phyloP scores from a whole-genome alignment of 1,284 basidiomycete species.

The Thelephora terrestris region DNA sequence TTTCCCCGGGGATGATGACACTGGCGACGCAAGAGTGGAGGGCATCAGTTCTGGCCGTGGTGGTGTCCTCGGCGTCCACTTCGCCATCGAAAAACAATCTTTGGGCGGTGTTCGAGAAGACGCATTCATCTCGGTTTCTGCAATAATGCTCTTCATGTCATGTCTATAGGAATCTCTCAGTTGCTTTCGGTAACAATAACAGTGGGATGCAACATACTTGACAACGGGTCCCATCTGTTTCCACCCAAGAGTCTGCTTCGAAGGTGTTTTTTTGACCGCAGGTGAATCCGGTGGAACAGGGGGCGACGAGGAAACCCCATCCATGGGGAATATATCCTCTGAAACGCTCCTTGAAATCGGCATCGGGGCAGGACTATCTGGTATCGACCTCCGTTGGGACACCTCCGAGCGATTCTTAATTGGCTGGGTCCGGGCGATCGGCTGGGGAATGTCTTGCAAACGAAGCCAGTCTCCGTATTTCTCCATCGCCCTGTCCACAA shows the following conservation, averaged over 20 bases:
- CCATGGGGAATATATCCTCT: slow-evolving; percentile 58
- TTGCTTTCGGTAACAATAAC: slow-evolving; percentile 1
- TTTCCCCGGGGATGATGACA: not conserved
- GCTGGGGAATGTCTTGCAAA: slow-evolving; percentile 70
- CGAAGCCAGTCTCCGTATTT: slow-evolving; percentile 73
- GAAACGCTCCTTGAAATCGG: slow-evolving; percentile 20
- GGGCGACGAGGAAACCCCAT: slow-evolving; percentile 34
- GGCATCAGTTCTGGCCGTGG: not conserved
- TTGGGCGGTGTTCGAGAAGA: not conserved
- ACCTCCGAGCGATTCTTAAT: slow-evolving; percentile 34
- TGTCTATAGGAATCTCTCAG: slow-evolving; percentile 33
- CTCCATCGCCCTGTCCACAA: slow-evolving; percentile 51
- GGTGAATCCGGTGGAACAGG: slow-evolving; percentile 7
- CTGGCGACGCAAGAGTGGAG: not conserved
- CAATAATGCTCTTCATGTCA: slow-evolving; percentile 83
- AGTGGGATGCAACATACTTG: slow-evolving; percentile 26
- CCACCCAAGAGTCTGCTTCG: slow-evolving; percentile 20
- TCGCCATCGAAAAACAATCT: not conserved
- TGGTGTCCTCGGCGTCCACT: not conserved
- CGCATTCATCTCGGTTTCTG: slow-evolving; percentile 43
- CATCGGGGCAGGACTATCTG: slow-evolving; percentile 21
- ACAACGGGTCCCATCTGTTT: slow-evolving; percentile 28
- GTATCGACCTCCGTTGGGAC: slow-evolving; percentile 16
- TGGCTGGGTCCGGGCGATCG: slow-evolving; percentile 45
- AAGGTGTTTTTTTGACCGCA: slow-evolving; percentile 3